A percentile compares a stretch with the other conserved stretches of the same genome.
phyloP scores from a whole-genome alignment of 495 filamentous ascomycete species.

The Penicillium coffeae region DNA sequence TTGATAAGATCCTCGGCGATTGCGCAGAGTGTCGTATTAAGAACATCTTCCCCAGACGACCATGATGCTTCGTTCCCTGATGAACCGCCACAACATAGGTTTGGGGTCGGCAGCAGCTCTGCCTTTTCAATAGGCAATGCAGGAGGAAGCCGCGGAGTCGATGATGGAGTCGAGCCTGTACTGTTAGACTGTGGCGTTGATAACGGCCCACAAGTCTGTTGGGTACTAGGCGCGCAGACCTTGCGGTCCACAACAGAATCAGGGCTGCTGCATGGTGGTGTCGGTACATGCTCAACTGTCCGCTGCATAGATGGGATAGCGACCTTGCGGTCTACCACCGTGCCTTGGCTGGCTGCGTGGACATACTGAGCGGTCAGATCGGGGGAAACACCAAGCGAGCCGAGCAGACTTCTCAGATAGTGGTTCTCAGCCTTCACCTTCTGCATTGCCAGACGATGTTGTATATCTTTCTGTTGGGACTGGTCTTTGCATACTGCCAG shows the following conservation, averaged over 20 bases:
- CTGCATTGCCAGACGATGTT: constrained; percentile 34
- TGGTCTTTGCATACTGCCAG: constrained; percentile 54
- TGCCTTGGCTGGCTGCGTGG: constrained; percentile 15
- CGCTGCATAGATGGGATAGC: constrained; percentile 35
- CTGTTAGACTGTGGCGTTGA: not conserved
- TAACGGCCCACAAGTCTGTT: not conserved
- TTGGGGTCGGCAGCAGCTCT: not conserved
- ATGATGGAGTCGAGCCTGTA: not conserved
- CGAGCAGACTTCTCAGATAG: constrained; percentile 26
- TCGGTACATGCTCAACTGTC: not conserved
- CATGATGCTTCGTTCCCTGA: constrained; percentile 9
- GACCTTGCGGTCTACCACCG: constrained; percentile 26
- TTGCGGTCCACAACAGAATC: not conserved
- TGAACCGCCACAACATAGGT: not conserved
- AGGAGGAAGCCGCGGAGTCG: not conserved
- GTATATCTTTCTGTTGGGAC: constrained; percentile 32
- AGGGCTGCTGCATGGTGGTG: not conserved
- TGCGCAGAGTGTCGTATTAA: constrained; percentile 40
- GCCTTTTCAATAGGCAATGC: not conserved
- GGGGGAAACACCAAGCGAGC: constrained; percentile 22
- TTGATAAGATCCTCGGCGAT: constrained; percentile 39
- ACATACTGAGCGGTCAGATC: constrained; percentile 31
- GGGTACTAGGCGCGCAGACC: not conserved
- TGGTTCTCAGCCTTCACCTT: constrained; percentile 38
- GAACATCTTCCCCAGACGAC: constrained; percentile 22